These are phyloP conservation scores for Bathelium albidoporum DNA, from an alignment of 495 filamentous ascomycete species.

Conservation along the genomic window DNA sequence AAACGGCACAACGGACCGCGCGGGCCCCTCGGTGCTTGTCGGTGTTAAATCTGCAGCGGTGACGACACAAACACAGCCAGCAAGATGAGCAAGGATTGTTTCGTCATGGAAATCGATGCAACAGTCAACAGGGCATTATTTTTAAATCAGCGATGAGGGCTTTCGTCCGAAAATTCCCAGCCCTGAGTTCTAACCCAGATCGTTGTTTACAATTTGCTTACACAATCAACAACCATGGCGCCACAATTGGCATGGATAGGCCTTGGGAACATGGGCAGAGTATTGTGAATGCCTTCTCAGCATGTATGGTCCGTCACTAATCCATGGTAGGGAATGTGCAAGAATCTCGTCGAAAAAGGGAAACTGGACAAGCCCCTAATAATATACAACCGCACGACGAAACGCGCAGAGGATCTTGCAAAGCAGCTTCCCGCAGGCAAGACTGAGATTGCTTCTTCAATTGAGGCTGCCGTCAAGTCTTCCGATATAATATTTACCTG, in stretches of 20 bases:
- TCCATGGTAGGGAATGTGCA: slow-evolving; percentile 62
- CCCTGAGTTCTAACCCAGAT: not conserved
- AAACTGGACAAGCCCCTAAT: slow-evolving; percentile 57
- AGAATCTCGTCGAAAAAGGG: slow-evolving; percentile 71
- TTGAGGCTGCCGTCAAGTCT: slow-evolving; percentile 54
- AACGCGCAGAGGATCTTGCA: slow-evolving; percentile 30
- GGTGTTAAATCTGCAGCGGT: not conserved
- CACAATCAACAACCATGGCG: slow-evolving; percentile 35
- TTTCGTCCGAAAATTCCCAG: not conserved
- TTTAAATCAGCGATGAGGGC: not conserved
- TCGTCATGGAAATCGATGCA: not conserved
- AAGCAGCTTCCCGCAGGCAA: slow-evolving; percentile 38
- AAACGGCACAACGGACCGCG: no score
- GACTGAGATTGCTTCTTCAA: slow-evolving; percentile 46
- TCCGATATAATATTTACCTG: slow-evolving; percentile 79
- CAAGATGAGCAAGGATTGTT: no score
- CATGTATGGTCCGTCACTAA: slow-evolving; percentile 13
- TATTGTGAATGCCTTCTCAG: slow-evolving; percentile 35
- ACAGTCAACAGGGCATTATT: not conserved
- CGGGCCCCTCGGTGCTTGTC: not conserved
- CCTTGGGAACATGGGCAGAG: slow-evolving; percentile 83
- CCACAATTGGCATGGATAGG: slow-evolving; percentile 72
- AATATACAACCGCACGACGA: slow-evolving; percentile 61
- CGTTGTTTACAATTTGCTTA: not conserved
- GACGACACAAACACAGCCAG: not conserved